Evolutionary conservation across 768 basidiomycete species (phyloP), one percentile per base, ranked within the genome.

Genomic region (Russula compacta): DNA sequence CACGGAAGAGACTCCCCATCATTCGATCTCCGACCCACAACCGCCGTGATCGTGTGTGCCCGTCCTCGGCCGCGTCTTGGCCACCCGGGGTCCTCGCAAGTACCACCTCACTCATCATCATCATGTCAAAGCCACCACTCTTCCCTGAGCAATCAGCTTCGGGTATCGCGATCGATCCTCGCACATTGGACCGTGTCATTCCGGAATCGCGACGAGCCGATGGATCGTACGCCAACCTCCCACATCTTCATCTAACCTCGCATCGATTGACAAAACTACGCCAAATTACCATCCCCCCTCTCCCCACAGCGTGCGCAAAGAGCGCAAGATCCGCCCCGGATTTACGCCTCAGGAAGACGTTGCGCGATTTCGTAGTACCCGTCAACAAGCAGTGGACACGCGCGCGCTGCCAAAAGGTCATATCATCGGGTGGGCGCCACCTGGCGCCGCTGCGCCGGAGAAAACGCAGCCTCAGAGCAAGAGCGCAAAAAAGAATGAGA

Each of bases 261-360:
- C 56, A 43, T 59, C 38, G 36, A 56, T 58, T 53, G 19, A 63
- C 44, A 12, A 12, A 12, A 59, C 38, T 6, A 44, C n/a, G n/a
- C 19, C 15, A 17, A 15, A 17, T 8, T 6, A 11, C 32, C 53
- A 32, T 54, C 33, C 39, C n/a, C 17, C 11, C 54, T 19, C 48
- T 33, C 58, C 53, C 8, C 43, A 17, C 71, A 97, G 94, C 51
- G 73, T 91, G 38, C 86, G 94, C 64, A 95, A 94, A 74, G 82
- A 94, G 73, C 76, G 88, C 59, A 94, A 87, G 76, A 86, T 98
- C 65, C 80, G 94, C 32, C 94, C 92, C 3, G 94, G 94, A 0
- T 98, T 87, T 74, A 95, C 92, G 5, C 94, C 94, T 0, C 92
- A 94, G 73, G 94, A 98, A 73, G 94, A 98, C 73, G 81, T 95